Base-by-base conservation (phyloP, 2,329 filamentous ascomycete genomes). In the Ampelomyces quisqualis region DNA sequence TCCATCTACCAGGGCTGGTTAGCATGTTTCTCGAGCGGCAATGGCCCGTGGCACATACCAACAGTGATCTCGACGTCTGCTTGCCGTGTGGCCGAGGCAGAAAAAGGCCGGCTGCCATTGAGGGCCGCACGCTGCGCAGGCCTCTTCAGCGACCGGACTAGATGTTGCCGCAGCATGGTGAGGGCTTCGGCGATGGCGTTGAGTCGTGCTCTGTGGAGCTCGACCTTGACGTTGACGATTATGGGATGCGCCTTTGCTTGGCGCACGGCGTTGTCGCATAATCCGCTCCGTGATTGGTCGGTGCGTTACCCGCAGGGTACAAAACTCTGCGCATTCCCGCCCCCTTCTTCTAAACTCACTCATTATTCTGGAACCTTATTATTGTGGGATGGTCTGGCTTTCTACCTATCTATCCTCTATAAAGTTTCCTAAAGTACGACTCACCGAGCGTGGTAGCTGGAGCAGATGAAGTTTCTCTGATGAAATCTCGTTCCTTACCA, bases 11-110 rank as follows among this genome's bases (percentile, higher is more conserved):
- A 49, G 49, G n/a, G 54, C 43, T 51, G 24, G 61, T 74, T 59
- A 73, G 68, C 51, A 64, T 18, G 24, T 41, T 31, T 52, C 29
- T 35, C 28, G 21, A 47, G 33, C 37, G 36, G 45, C 46, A 43
- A 50, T 39, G 47, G 49, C 35, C 40, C 45, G 50, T 67, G 63
- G 62, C 57, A 73, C 81, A 66, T 74, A 94, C 88, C 89, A 78
- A 96, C 83, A 67, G 91, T 98, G 72, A 98, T 82, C 80, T 96
- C 90, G 67, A 98, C 90, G 78, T 97, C 90, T 60, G 90, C 91
- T 62, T 81, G 81, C 71, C 89, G 82, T 73, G 80, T 81, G 66
- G 80, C 73, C 58, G 88, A 90, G 63, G 85, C 86, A 73, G 86
- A 81, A 77, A 98, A 95, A 64, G 86, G 76, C 75, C 90, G 84